Base-by-base conservation (phyloP, 2,329 filamentous ascomycete species). In the Paramyrothecium roridum region DNA sequence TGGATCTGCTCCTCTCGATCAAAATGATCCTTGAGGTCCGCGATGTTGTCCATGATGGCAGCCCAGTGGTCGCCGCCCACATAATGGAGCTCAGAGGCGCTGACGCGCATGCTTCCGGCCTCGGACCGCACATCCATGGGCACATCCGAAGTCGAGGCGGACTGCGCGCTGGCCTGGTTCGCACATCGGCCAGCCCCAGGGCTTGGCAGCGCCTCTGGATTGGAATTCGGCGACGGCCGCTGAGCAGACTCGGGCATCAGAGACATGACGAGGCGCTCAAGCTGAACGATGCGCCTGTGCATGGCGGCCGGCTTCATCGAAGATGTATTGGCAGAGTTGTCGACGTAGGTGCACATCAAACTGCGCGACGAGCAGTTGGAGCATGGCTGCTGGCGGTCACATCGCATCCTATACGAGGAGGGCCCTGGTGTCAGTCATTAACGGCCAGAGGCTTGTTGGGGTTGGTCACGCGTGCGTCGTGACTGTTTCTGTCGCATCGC, bases 41-140 rank as follows among this genome's bases (percentile, higher is more conserved):
- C 64, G 22, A 77, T 76, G 30, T 67, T 64, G 34, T 76, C 71
- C 3, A 77, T 61, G 2, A 77, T 65, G 16, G 74, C 70, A 8
- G 70, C 66, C 74, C 75, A 77, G 53, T 77, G 75, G 8, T 63
- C 65, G 21, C 69, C 62, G 20, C 65, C 60, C 12, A 75, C 70
- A 34, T 77, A 78, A 30, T 57, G 60, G 1, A 61, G 57, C 1
- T 61, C 70, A 48, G 52, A 60, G 16, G 52, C 54, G 19, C 23
- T 62, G 13, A 65, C 52, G 0, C 60, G 65, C 54, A 76, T 64
- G 48, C 62, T 74, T 0, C 71, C 70, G 20, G 57, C 61, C 3
- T 73, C 69, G 0, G 70, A 65, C 0, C 54, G 55, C 3, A 21
- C 49, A 13, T 45, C 53, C 17, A 13, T 48, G 26, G 26, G 26